Conservation (phyloP, 2,329 filamentous ascomycete genomes). For the Ophiostoma novo-ulmi region DNA sequence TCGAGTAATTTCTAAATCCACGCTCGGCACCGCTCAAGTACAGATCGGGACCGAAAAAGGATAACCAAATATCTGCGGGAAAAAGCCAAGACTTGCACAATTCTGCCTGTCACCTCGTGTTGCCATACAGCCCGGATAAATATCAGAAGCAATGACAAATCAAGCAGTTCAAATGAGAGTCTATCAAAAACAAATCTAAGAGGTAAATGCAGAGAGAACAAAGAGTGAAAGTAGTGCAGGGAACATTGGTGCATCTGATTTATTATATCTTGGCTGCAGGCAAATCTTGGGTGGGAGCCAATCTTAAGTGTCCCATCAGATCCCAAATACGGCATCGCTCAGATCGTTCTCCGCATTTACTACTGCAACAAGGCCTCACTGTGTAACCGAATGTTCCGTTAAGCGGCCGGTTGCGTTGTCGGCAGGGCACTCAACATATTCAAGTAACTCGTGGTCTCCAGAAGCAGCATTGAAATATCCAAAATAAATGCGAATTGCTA, state of each 20-base stretch:
- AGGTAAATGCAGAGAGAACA: background rate
- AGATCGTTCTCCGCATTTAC: slow-evolving; percentile 3
- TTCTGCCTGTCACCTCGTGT: background rate
- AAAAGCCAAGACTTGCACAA: background rate
- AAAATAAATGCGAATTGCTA: background rate
- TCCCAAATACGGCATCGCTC: background rate
- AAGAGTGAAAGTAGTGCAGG: background rate
- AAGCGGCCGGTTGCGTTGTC: background rate
- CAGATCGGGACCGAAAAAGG: background rate
- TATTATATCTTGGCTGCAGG: background rate
- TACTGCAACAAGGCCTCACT: background rate
- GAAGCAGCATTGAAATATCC: background rate
- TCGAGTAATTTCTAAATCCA: background rate
- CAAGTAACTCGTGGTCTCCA: background rate
- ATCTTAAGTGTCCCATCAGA: background rate
- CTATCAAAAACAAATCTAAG: too few relatives aligned
- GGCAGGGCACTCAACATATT: background rate
- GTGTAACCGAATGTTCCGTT: background rate
- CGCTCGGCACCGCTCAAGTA: background rate
- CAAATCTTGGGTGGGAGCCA: background rate
- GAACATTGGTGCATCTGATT: background rate
- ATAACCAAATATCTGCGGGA: background rate
- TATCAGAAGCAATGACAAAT: background rate
- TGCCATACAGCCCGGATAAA: background rate
- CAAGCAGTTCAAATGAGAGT: background rate